Evolutionary conservation across 2,329 filamentous ascomycete genomes (phyloP), one percentile per base, ranked within the genome.

Genomic region (Aspergillus sp.): DNA sequence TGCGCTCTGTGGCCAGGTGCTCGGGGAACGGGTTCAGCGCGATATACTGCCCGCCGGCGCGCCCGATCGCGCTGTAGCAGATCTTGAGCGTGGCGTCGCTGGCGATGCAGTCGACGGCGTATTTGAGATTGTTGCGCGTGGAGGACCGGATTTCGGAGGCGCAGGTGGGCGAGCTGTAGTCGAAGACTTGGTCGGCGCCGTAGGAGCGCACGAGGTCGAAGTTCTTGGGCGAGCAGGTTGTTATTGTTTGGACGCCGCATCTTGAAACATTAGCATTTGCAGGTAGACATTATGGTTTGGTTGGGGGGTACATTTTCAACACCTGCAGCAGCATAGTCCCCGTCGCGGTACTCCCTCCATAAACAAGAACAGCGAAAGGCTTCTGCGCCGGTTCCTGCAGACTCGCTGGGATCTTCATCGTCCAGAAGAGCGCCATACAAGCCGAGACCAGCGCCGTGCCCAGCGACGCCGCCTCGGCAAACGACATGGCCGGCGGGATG

Each of bases 101-200:
- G 12, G 59, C 27, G 4, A 62, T 41, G 31, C 43, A 31, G 41
- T 65, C 63, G 2, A 63, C 33, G 6, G 49, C 58, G 21, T 46
- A 44, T 17, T 40, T 40, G 21, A 65, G 59, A 1, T 41, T 8
- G 19, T 57, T 44, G 3, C 24, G n/a, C 27, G 63, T 65, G 15
- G 58, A 52, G 8, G 39, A 33, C 5, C 55, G 54, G 43, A 65
- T 65, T 19, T 61, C 46, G 8, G 27, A 43, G 5, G 56, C 52
- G 19, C 51, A 59, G 4, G 33, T 50, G 1, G 48, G 8, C 0
- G 47, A 49, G 1, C 17, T 48, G 40, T 65, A 65, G 40, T 65
- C 62, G 23, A 61, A 64, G 6, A 56, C 56, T 2, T 27, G 31
- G 8, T 55, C 58, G 5, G 63, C 63, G 6, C 63, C 62, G 21